Base-by-base conservation (phyloP, 495 filamentous ascomycete species). In the Melanomma pulvis-pyrius region DNA sequence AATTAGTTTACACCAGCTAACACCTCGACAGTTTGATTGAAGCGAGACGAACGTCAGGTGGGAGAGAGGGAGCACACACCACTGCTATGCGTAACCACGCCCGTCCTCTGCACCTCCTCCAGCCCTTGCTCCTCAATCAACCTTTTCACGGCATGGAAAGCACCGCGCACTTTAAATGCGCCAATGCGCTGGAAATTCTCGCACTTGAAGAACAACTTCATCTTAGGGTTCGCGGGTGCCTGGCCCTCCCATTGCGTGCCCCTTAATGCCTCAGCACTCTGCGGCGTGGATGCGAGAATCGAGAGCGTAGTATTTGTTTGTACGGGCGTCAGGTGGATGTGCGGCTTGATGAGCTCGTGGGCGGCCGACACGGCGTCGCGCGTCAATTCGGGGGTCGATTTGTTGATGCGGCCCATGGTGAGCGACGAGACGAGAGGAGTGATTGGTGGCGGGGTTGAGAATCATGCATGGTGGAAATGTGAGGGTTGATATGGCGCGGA, bases 151-250 rank as follows among this genome's bases (percentile, higher is more conserved):
- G 93, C 93, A 79, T 97, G 92, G 67, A 96, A 96, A 1, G 94
- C 93, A 1, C 93, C 93, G 0, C 93, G 81, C 21, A 86, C 87
- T 79, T 98, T 98, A 80, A 98, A 98, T 17, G 93, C 93, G 59
- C 93, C 94, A 56, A 94, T 88, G 49, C 86, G 87, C 79, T 97
- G 93, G 36, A 88, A 82, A 78, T 97, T 97, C 81, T 98, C 93
- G 78, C 92, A 96, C 79, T 98, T 98, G 84, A 98, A 96, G 78
- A 89, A 93, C 65, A 98, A 82, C 7, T 84, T 82, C 36, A 97
- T 81, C 28, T 78, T 84, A 0, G 92, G 91, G 11, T 71, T 76
- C 12, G 87, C 86, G 1, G 90, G 84, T 11, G 71, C 66, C 47
- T 81, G 81, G 46, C 83, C 84, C 68, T 84, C 84, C 75, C 81